Evolutionary conservation across 2,329 filamentous ascomycete species (phyloP), one percentile per base, ranked within the genome.

Genomic region (Hypoxylon sp.): DNA sequence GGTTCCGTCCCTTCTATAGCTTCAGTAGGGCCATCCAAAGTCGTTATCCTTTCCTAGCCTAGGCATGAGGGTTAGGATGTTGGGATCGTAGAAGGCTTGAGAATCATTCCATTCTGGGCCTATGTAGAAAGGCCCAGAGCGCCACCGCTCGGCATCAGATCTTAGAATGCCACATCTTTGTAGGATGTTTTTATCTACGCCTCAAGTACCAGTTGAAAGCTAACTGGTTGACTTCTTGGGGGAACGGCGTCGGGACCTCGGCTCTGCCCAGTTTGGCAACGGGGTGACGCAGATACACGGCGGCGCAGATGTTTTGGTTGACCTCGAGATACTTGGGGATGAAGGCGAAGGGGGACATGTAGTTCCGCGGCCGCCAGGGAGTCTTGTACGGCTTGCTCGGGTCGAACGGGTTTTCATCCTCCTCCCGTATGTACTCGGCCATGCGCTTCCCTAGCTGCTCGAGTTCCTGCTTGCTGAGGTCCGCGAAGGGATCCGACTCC

Each of bases 261-360:
- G 92, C 90, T 72, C 88, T 76, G 10, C 94, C 94, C 2, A 91
- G 91, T 67, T 94, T 87, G 27, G 93, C 96, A 47, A 98, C 95
- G 0, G 96, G 96, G 83, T 99, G 95, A 64, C 96, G 88, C 69
- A 99, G 83, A 80, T 99, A 99, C 44, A 99, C 94, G 10, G 96
- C 96, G 0, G 94, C 91, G 81, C 96, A 99, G 75, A 98, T 92
- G 77, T 94, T 97, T 80, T 97, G 96, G 85, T 98, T 98, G 74
- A 99, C 96, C 83, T 99, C 97, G 67, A 99, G 88, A 80, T 98
- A 99, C 59, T 92, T 86, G 10, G 96, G 96, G 73, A 99, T 94
- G 81, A 97, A 98, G 24, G 94, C 94, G 81, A 99, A 99, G 0
- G 94, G 90, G 56, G 88, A 86, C 92, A 99, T 97, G 81, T 88